A percentile compares a stretch with the other conserved stretches of the same genome.
phyloP scores from a whole-genome alignment of 345 rosid species.

The Cardamine chenopodiifolia region DNA sequence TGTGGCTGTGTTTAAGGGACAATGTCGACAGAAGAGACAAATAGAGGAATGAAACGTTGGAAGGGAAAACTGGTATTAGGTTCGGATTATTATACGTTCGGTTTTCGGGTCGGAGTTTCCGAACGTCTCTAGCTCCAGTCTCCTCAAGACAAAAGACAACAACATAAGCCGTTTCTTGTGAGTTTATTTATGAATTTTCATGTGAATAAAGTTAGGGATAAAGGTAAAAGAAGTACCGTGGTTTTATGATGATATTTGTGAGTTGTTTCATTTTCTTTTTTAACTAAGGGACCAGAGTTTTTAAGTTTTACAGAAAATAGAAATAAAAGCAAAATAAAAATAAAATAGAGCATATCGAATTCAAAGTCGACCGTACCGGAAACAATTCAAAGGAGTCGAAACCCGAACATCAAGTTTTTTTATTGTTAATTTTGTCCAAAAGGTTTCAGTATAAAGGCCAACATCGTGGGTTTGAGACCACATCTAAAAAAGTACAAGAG shows the following conservation, averaged over 20 bases:
- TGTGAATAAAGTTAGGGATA: conserved; percentile 5
- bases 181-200: background rate
- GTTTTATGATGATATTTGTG: background rate
- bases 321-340: too few relatives aligned
- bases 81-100: conserved; percentile 6
- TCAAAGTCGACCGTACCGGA: too few relatives aligned
- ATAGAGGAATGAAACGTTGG: conserved; percentile 1
- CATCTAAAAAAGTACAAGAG: too few relatives aligned
- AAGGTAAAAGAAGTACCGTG: background rate
- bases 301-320: too few relatives aligned
- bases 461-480: too few relatives aligned
- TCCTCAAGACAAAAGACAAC: background rate
- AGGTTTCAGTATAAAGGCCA: too few relatives aligned
- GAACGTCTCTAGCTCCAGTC: background rate
- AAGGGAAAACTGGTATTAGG: background rate
- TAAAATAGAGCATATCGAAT: too few relatives aligned
- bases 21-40: conserved; percentile 35
- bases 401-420: too few relatives aligned
- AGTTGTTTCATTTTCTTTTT: background rate
- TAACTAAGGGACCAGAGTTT: background rate
- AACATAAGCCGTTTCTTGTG: background rate
- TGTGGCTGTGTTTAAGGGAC: conserved; percentile 17
- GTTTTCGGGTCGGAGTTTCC: background rate
- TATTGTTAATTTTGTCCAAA: too few relatives aligned
- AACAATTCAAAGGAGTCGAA: too few relatives aligned